phyloP scores from a whole-genome alignment of 768 basidiomycete genomes.

The Daedaleopsis nitida region DNA sequence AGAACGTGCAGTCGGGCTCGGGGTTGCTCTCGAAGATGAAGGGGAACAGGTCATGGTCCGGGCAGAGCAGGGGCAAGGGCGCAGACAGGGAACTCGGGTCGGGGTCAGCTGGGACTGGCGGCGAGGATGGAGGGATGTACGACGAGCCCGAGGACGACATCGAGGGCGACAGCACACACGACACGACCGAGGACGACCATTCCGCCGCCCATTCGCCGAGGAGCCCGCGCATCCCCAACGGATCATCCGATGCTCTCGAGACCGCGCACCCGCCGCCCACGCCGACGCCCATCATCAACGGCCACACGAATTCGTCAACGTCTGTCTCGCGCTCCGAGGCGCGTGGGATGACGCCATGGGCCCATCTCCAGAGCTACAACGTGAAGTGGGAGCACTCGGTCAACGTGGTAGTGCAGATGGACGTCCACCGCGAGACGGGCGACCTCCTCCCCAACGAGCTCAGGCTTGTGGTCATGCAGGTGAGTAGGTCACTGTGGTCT shows the following conservation, averaged over 20 bases:
- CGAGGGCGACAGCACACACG: constrained; percentile 15
- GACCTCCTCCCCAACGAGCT: constrained; percentile 59
- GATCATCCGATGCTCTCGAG: constrained; percentile 15
- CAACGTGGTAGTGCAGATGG: constrained; percentile 58
- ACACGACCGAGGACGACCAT: constrained; percentile 16
- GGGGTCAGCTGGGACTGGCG: background rate
- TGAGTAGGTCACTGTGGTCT: constrained; percentile 16
- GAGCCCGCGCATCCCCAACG: constrained; percentile 10
- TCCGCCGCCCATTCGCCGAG: constrained; percentile 5
- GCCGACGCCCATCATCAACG: constrained; percentile 17
- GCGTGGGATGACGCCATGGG: constrained; percentile 63
- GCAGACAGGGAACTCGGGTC: too few species aligned
- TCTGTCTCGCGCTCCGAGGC: constrained; percentile 37
- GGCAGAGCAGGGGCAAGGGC: constrained; percentile 21
- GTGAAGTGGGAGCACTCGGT: constrained; percentile 64
- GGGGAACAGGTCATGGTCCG: constrained; percentile 24
- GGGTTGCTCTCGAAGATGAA: constrained; percentile 47
- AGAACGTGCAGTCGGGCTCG: constrained; percentile 49
- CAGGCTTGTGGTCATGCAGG: constrained; percentile 67
- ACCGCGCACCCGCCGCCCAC: constrained; percentile 15
- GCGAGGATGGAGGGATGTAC: constrained; percentile 1
- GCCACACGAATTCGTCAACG: constrained; percentile 3
- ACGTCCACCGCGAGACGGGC: constrained; percentile 53
- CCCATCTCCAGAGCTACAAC: constrained; percentile 63
- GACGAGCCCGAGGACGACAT: constrained; percentile 4